Conservation (phyloP, 2,329 filamentous ascomycete genomes). For the Colletotrichum sublineola region DNA sequence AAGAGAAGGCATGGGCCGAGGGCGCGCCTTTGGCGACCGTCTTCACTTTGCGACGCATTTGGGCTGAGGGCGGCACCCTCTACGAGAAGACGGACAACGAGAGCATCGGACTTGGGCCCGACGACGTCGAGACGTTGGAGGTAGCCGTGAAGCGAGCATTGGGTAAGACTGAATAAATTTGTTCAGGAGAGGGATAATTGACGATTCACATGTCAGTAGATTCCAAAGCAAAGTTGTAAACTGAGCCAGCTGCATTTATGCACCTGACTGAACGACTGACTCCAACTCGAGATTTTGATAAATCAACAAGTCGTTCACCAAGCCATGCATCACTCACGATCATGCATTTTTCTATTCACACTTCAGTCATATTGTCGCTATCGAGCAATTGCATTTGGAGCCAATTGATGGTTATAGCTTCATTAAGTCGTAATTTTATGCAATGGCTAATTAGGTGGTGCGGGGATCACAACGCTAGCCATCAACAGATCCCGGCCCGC, state of each 20-base stretch:
- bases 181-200: not conserved
- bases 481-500: conserved; percentile 16
- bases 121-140: conserved; percentile 65
- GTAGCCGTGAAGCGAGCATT: conserved; percentile 43
- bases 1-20: conserved; percentile 70
- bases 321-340: not conserved
- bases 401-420: not conserved
- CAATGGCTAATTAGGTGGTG: not conserved
- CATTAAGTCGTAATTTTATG: not conserved
- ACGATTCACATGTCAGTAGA: not conserved
- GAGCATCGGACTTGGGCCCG: conserved; percentile 63
- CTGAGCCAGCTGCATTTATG: not conserved
- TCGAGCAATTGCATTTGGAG: not conserved
- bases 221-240: not conserved
- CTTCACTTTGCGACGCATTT: conserved; percentile 76
- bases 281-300: not conserved
- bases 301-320: no score
- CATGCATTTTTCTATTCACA: not conserved
- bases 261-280: no score
- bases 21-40: conserved; percentile 64
- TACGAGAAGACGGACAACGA: conserved; percentile 78
- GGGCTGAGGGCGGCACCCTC: conserved; percentile 79
- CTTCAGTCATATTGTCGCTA: no score
- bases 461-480: conserved; percentile 17
- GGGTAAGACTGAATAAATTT: conserved; percentile 4